These are phyloP conservation scores for Sporobolomyces phaffii DNA, from an alignment of 768 basidiomycete genomes.

Conservation along the genomic window DNA sequence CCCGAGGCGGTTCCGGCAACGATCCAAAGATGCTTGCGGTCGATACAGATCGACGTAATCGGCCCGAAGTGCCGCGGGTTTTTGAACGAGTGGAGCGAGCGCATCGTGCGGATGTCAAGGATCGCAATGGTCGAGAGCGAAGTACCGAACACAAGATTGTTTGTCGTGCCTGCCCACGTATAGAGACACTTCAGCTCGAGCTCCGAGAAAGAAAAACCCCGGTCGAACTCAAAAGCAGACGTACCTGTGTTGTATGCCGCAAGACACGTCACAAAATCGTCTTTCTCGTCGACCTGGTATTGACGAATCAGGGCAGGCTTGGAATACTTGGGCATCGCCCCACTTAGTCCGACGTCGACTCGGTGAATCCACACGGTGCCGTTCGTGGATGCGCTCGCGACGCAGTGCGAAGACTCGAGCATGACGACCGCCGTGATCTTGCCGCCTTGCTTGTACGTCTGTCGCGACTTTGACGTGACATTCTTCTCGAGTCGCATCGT, in stretches of 20 bases:
- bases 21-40: slow-evolving; percentile 79
- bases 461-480: slow-evolving; percentile 67
- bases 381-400: slow-evolving; percentile 77
- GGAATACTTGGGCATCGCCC: slow-evolving; percentile 71
- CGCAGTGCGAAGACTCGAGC: slow-evolving; percentile 72
- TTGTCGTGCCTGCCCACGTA: slow-evolving; percentile 57
- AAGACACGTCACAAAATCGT: slow-evolving; percentile 80
- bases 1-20: slow-evolving; percentile 81
- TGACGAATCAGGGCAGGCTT: slow-evolving; percentile 76
- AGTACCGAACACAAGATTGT: slow-evolving; percentile 78
- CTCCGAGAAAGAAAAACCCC: background rate
- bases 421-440: slow-evolving; percentile 65
- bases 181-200: background rate
- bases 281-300: slow-evolving; percentile 63
- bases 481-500: slow-evolving; percentile 85
- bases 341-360: slow-evolving; percentile 64
- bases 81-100: slow-evolving; percentile 65
- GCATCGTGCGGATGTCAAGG: slow-evolving; percentile 80
- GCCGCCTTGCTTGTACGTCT: slow-evolving; percentile 56
- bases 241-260: slow-evolving; percentile 70
- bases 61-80: slow-evolving; percentile 82
- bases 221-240: too few species aligned
- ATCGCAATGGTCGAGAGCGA: slow-evolving; percentile 68
- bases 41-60: slow-evolving; percentile 75
- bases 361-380: slow-evolving; percentile 78